Evolutionary conservation across 179 eudicot genomes (phyloP), one percentile per base, ranked within the genome.

Genomic region (Patellifolia procumbens): DNA sequence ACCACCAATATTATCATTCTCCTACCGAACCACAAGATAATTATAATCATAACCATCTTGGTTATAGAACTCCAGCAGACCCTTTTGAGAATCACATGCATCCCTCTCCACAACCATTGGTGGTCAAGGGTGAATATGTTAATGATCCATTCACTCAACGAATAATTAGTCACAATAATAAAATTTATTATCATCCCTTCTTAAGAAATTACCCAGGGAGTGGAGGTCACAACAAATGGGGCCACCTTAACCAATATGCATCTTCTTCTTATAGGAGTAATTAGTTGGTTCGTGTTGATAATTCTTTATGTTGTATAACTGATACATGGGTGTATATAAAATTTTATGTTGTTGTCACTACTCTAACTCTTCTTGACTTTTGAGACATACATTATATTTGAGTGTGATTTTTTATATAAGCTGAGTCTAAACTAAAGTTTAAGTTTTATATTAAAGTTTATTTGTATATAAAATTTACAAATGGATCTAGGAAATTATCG

Each of bases 191-290:
- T 12, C 20, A 76, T 78, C 85, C 68, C 6, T 35, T 81, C 46
- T 28, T 64, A 35, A 79, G 77, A 73, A 70, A 35, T 5, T 81
- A 75, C 51, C 82, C 80, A 0, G 84, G 84, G 37, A 78, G 80
- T 60, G 84, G 84, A 24, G 86, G 87, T 5, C 82, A 76, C n/a
- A 76, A 49, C n/a, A 76, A 59, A 70, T 84, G 85, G 85, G 74
- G 70, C 28, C 81, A 81, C 48, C 85, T 79, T 64, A 85, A 77
- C 45, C 45, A 39, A 39, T 39, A 1, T 39, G 45, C 45, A 39
- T 39, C 45, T 39, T 39, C 45, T 39, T 39, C 45, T 39, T 70
- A 51, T 64, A 70, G 60, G 15, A 53, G 67, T 42, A 67, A 42
- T 32, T 45, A 74, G 5, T 46, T 31, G 26, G 22, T 35, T 11